phyloP scores from a whole-genome alignment of 1,284 basidiomycete species.

The Cerrena zonata region DNA sequence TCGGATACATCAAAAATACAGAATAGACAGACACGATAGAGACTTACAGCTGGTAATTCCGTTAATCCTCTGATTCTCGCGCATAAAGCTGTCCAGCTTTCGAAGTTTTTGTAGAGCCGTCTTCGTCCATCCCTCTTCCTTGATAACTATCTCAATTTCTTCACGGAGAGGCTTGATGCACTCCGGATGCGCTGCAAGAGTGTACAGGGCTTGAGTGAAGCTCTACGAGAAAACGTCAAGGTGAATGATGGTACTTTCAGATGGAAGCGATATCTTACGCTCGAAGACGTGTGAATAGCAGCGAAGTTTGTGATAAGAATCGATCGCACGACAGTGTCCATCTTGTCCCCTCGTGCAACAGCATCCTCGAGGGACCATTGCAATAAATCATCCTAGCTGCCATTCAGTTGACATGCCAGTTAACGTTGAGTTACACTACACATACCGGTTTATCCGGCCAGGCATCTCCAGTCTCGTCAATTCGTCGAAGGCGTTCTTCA shows the following conservation, averaged over 20 bases:
- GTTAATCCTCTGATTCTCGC: conserved; percentile 37
- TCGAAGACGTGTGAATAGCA: conserved; percentile 5
- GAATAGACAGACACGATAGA: too few species aligned
- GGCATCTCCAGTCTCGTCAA: conserved; percentile 28
- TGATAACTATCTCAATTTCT: conserved; percentile 19
- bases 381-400: conserved; percentile 18
- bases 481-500: conserved; percentile 28
- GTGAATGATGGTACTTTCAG: too few species aligned
- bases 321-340: not conserved
- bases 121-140: conserved; percentile 41
- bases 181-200: conserved; percentile 5
- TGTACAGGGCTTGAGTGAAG: conserved; percentile 6
- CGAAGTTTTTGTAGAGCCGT: conserved; percentile 36
- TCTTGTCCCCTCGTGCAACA: conserved; percentile 7
- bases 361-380: conserved; percentile 5
- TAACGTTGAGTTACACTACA: too few species aligned
- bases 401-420: too few species aligned
- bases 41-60: too few species aligned
- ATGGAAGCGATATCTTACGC: conserved; percentile 5
- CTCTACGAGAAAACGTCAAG: too few species aligned
- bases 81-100: conserved; percentile 47
- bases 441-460: conserved; percentile 32
- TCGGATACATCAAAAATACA: too few species aligned
- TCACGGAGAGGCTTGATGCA: conserved; percentile 3
- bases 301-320: conserved; percentile 5